phyloP scores from a whole-genome alignment of 768 basidiomycete species.

The Floccularia luteovirens region DNA sequence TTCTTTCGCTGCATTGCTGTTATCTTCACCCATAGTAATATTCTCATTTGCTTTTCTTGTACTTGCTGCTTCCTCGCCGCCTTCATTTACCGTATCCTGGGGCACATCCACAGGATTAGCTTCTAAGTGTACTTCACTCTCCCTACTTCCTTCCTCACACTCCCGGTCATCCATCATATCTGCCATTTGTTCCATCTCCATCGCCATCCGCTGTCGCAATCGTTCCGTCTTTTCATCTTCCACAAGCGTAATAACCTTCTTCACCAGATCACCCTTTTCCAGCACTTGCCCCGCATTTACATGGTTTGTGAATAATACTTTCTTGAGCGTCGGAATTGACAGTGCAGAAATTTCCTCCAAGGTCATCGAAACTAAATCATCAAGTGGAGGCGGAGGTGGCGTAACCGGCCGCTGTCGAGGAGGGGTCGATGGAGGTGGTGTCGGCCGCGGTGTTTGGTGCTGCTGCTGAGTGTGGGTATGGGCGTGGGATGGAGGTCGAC shows the following conservation, averaged over 20 bases:
- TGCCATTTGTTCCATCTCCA: slow-evolving; percentile 37
- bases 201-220: slow-evolving; percentile 36
- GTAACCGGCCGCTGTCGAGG: slow-evolving; percentile 34
- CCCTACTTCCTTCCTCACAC: slow-evolving; percentile 29
- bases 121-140: slow-evolving; percentile 5
- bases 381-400: slow-evolving; percentile 51
- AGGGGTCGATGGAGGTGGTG: slow-evolving; percentile 16
- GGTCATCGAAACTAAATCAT: slow-evolving; percentile 59
- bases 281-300: slow-evolving; percentile 70
- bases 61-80: slow-evolving; percentile 13
- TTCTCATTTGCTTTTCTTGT: slow-evolving; percentile 3
- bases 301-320: slow-evolving; percentile 74
- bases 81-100: slow-evolving; percentile 10
- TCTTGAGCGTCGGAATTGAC: slow-evolving; percentile 68
- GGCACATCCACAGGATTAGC: neutral
- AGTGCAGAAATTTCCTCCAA: slow-evolving; percentile 48
- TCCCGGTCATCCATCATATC: slow-evolving; percentile 27
- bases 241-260: slow-evolving; percentile 54
- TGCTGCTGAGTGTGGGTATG: slow-evolving; percentile 13
- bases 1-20: no score
- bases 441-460: slow-evolving; percentile 9
- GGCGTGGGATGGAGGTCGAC: slow-evolving; percentile 15
- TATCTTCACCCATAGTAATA: neutral
- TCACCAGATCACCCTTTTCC: slow-evolving; percentile 85
- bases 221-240: slow-evolving; percentile 56